These are phyloP conservation scores for Pleurotus cornucopiae DNA, from an alignment of 768 basidiomycete species.

Conservation along the genomic window DNA sequence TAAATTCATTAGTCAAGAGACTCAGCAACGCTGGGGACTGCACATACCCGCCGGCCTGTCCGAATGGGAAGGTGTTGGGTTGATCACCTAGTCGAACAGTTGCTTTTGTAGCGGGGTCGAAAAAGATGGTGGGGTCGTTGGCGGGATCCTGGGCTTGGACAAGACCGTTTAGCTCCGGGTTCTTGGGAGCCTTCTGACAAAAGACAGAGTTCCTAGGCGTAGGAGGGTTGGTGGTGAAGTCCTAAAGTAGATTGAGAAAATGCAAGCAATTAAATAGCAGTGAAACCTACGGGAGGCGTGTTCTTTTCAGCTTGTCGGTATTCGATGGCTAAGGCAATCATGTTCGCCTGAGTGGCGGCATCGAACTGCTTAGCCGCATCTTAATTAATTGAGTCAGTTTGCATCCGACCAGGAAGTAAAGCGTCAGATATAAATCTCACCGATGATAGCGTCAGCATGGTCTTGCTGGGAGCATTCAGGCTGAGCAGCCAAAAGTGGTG, in stretches of 20 bases:
- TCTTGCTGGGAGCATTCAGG: slow-evolving; percentile 56
- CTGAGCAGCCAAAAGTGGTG: slow-evolving; percentile 47
- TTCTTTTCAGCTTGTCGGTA: slow-evolving; percentile 59
- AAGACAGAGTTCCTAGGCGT: slow-evolving; percentile 50
- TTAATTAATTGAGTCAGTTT: slow-evolving; percentile 14
- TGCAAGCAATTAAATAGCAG: background rate
- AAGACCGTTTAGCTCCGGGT: slow-evolving; percentile 42
- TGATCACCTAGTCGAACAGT: slow-evolving; percentile 44
- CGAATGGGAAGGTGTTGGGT: slow-evolving; percentile 44
- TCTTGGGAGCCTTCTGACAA: slow-evolving; percentile 52
- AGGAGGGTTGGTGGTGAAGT: slow-evolving; percentile 50
- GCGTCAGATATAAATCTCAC: slow-evolving; percentile 23
- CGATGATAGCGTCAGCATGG: slow-evolving; percentile 52
- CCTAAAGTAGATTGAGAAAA: slow-evolving; percentile 18
- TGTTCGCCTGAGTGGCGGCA: slow-evolving; percentile 41
- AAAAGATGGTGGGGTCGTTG: slow-evolving; percentile 49
- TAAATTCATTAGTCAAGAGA: too few species aligned
- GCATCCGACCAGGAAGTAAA: background rate
- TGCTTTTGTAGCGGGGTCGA: slow-evolving; percentile 35
- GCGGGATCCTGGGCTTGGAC: slow-evolving; percentile 49
- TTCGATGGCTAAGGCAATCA: slow-evolving; percentile 48
- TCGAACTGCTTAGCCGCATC: slow-evolving; percentile 53
- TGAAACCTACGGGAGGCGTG: slow-evolving; percentile 35
- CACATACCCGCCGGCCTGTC: slow-evolving; percentile 19
- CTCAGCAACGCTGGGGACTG: too few species aligned